Evolutionary conservation across 768 basidiomycete genomes (phyloP).

Genomic region (Collybia sordida): DNA sequence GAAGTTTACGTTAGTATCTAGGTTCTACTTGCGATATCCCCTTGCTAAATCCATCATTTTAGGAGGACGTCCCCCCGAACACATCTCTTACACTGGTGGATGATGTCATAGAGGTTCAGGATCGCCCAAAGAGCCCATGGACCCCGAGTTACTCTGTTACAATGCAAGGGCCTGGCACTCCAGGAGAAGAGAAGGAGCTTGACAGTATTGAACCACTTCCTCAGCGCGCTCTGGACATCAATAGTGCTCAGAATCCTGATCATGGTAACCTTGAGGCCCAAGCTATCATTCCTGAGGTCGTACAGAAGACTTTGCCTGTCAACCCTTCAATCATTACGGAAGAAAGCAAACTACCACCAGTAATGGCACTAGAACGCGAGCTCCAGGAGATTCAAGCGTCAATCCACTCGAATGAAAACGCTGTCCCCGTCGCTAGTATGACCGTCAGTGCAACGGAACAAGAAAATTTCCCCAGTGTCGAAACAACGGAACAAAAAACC

Average conservation of each 20-base stretch:
- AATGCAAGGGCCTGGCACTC: constrained; percentile 10
- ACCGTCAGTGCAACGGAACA: not conserved
- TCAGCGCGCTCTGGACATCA: constrained; percentile 1
- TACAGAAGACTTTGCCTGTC: too few relatives aligned
- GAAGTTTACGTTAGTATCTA: not conserved
- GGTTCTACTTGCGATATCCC: not conserved
- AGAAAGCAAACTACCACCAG: not conserved
- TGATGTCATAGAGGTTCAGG: not conserved
- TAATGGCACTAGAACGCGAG: not conserved
- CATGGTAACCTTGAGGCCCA: not conserved
- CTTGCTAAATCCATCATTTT: not conserved
- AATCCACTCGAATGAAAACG: not conserved
- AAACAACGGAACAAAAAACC: constrained; percentile 5
- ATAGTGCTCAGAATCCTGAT: not conserved
- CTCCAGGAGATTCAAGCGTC: not conserved
- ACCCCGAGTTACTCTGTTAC: constrained; percentile 18
- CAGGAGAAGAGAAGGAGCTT: constrained; percentile 9
- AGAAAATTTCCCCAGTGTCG: constrained; percentile 16
- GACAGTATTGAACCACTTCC: constrained; percentile 15
- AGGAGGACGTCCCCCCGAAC: not conserved
- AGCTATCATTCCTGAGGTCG: too few relatives aligned
- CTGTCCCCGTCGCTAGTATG: not conserved
- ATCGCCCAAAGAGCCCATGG: constrained; percentile 12
- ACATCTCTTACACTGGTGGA: not conserved
- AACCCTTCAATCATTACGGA: not conserved